Evolutionary conservation across 2,329 filamentous ascomycete genomes (phyloP).

Genomic region (Tympanopsis confertula): DNA sequence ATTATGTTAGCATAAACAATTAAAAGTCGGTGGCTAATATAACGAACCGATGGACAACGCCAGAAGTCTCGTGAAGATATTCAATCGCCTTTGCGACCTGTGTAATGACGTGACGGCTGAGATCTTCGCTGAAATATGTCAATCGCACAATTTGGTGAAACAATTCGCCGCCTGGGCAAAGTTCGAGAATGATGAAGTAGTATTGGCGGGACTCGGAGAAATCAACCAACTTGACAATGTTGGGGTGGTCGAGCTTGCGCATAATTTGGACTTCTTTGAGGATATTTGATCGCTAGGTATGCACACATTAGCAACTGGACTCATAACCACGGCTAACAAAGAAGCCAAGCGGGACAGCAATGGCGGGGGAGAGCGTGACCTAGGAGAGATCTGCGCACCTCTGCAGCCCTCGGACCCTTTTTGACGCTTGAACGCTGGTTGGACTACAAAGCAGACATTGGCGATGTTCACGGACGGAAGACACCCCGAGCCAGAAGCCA

Average conservation of each 20-base stretch:
- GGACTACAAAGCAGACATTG: too few species aligned
- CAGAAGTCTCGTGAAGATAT: conserved; percentile 87
- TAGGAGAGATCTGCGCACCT: conserved; percentile 63
- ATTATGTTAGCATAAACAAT: neutral
- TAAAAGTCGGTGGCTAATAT: neutral
- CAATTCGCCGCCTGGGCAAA: conserved; percentile 87
- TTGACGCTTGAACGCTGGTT: conserved; percentile 92
- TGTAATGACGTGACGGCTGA: conserved; percentile 85
- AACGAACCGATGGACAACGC: conserved; percentile 88
- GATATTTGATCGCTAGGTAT: conserved; percentile 77
- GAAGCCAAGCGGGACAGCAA: conserved; percentile 13
- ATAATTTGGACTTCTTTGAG: conserved; percentile 98
- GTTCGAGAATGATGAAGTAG: conserved; percentile 93
- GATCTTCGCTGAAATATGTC: conserved; percentile 94
- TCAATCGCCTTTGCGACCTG: conserved; percentile 91
- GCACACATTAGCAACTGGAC: conserved; percentile 6
- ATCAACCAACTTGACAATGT: conserved; percentile 86
- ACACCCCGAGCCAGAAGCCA: too few species aligned
- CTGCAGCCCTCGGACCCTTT: conserved; percentile 86
- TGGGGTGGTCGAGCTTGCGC: conserved; percentile 90
- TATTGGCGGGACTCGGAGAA: conserved; percentile 91
- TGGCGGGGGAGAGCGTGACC: conserved; percentile 17
- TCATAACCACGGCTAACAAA: too few species aligned
- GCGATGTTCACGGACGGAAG: too few species aligned
- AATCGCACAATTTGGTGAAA: conserved; percentile 98